Percentiles rank a stretch among this genome's conserved stretches.
Conservation (phyloP, 441 rosid genomes). For the Lagerstroemia fauriei region DNA sequence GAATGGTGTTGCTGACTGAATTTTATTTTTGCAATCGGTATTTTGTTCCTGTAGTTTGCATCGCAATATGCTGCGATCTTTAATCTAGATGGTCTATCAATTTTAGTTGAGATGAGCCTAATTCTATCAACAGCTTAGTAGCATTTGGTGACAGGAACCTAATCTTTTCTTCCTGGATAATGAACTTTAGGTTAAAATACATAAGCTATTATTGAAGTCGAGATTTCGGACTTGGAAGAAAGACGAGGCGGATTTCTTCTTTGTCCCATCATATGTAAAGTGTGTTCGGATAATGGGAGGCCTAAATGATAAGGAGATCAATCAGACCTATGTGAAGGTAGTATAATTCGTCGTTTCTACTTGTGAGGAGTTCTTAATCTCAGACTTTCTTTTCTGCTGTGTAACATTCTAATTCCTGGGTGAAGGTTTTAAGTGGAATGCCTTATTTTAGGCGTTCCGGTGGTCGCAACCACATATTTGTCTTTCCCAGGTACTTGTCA, state of each 20-base stretch:
- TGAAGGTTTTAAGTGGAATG: conserved; percentile 84
- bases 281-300: conserved; percentile 92
- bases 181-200: conserved; percentile 70
- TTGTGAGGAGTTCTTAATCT: background rate
- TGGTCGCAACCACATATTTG: conserved; percentile 88
- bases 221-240: conserved; percentile 62
- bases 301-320: conserved; percentile 87
- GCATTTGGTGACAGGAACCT: background rate
- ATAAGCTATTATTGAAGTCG: conserved; percentile 60
- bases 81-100: background rate
- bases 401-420: background rate
- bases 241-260: conserved; percentile 89
- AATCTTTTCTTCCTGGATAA: background rate
- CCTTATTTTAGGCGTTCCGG: conserved; percentile 82
- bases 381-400: background rate
- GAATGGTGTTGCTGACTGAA: background rate
- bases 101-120: background rate
- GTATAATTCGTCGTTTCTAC: conserved; percentile 13
- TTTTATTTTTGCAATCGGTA: background rate
- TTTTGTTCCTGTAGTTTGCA: background rate
- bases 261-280: conserved; percentile 86
- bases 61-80: background rate
- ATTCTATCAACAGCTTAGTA: background rate
- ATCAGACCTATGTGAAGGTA: conserved; percentile 81
- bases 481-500: conserved; percentile 78